Conservation (phyloP, 2,329 filamentous ascomycete species). For the Lachnellula cervina region DNA sequence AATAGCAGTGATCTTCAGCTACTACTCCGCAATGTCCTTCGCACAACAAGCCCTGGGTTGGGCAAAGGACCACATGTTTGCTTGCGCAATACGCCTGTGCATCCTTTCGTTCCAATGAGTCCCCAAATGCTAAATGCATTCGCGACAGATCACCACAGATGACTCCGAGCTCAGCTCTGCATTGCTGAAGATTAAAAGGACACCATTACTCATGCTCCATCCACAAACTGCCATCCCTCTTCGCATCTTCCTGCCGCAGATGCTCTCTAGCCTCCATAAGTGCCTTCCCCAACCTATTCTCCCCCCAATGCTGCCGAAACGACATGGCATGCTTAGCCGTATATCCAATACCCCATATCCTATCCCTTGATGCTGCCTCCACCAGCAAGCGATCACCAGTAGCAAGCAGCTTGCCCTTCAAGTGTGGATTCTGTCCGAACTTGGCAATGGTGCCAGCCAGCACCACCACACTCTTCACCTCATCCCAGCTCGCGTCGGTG, state of each 20-base stretch:
- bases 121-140: too few species aligned
- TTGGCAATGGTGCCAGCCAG: constrained; percentile 33
- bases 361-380: constrained; percentile 31
- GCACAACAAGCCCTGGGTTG: too few species aligned
- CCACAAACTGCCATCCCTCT: too few species aligned
- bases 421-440: constrained; percentile 30
- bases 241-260: constrained; percentile 1
- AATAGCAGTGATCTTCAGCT: too few species aligned
- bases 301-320: constrained; percentile 28
- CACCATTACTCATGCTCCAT: too few species aligned
- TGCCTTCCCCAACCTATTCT: constrained; percentile 30
- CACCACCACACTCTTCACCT: constrained; percentile 22
- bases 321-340: constrained; percentile 29
- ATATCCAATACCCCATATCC: constrained; percentile 35
- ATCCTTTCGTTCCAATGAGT: too few species aligned
- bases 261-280: constrained; percentile 27
- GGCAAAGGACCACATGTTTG: too few species aligned
- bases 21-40: too few species aligned
- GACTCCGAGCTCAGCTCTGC: too few species aligned
- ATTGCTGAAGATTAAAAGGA: too few species aligned
- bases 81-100: too few species aligned
- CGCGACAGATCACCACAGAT: too few species aligned
- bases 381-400: constrained; percentile 31
- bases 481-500: constrained; percentile 25
- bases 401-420: constrained; percentile 29